A percentile compares a stretch with the other conserved stretches of the same genome.
Evolutionary conservation across 2,329 filamentous ascomycete species (phyloP).

Genomic region (Trichoderma gracile): DNA sequence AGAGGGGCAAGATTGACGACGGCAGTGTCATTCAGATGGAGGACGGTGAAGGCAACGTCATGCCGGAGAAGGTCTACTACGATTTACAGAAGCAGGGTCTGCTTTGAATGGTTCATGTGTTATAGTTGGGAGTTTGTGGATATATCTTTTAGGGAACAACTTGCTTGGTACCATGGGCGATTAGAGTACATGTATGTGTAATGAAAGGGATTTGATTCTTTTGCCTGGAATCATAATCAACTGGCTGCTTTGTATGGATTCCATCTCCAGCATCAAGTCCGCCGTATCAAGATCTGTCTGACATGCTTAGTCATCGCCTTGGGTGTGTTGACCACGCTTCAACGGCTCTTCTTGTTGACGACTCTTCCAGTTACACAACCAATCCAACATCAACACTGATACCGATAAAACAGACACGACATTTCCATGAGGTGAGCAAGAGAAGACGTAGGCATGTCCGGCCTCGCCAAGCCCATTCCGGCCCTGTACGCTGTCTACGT

Average conservation of each 20-base stretch:
- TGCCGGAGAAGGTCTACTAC: conserved; percentile 98
- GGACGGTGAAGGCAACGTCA: conserved; percentile 94
- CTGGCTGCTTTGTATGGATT: not conserved
- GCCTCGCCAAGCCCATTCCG: conserved; percentile 64
- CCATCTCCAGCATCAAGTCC: not conserved
- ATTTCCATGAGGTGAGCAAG: not conserved
- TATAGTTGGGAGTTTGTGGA: conserved; percentile 9
- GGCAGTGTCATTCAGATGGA: conserved; percentile 97
- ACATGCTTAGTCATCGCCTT: not conserved
- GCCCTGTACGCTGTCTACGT: conserved; percentile 94
- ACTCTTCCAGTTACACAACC: not conserved
- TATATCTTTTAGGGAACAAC: not conserved
- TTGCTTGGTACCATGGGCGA: not conserved
- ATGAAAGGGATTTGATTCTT: not conserved
- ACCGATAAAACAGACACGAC: not conserved
- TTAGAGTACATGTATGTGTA: not conserved
- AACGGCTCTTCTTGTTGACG: not conserved
- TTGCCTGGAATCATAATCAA: not conserved
- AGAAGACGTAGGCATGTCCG: conserved; percentile 40
- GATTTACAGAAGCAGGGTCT: conserved; percentile 92
- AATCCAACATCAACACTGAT: not conserved
- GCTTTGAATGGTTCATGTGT: conserved; percentile 50
- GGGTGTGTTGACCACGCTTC: not conserved
- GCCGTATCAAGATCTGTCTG: not conserved
- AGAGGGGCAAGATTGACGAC: conserved; percentile 71